phyloP scores from a whole-genome alignment of 805 yeast genomes.

The Saccharomycopsis schoenii region DNA sequence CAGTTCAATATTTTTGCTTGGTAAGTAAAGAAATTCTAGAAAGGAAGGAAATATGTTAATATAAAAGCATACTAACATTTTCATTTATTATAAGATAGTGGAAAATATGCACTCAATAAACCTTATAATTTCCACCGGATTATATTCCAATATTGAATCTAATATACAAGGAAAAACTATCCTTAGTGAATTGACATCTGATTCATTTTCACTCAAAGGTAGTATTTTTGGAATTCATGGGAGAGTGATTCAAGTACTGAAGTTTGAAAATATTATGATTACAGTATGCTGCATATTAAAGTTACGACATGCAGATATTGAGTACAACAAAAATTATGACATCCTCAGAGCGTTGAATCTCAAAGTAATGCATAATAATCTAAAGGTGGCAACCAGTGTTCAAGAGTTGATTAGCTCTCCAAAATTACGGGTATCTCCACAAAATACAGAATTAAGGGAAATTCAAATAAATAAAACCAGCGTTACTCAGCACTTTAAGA shows the following conservation, averaged over 20 bases:
- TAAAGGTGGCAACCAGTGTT: background rate
- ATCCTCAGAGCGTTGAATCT: background rate
- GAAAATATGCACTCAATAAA: background rate
- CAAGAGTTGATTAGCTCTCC: background rate
- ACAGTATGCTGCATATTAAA: background rate
- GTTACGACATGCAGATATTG: background rate
- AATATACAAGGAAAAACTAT: background rate
- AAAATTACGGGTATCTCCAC: background rate
- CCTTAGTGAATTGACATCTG: background rate
- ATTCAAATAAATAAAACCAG: background rate
- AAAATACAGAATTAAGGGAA: background rate
- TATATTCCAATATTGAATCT: background rate
- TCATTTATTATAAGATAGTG: background rate
- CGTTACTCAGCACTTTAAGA: constrained; percentile 5
- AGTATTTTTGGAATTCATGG: background rate
- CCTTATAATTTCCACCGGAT: background rate
- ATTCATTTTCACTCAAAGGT: background rate
- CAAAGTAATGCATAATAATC: background rate
- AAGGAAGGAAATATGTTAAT: too few species aligned
- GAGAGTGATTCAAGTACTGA: background rate
- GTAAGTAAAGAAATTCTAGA: background rate
- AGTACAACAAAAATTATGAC: background rate
- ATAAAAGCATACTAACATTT: background rate
- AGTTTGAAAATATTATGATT: background rate
- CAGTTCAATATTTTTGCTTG: background rate